phyloP scores from a whole-genome alignment of 1,284 basidiomycete genomes.

The Tremellales sp. region DNA sequence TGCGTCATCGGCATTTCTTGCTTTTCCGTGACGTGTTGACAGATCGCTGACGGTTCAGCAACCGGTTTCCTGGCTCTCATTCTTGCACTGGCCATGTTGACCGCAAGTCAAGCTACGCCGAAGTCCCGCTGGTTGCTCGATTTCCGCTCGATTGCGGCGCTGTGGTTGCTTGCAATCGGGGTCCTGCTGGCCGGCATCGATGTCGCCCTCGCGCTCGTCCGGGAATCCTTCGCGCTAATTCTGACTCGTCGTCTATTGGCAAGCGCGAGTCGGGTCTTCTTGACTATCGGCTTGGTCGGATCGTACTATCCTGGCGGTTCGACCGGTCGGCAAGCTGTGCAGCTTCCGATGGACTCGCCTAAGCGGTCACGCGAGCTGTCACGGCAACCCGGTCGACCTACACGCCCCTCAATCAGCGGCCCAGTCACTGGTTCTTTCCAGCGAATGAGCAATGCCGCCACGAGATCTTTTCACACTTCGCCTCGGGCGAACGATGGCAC shows the following conservation, averaged over 20 bases:
- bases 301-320: background rate
- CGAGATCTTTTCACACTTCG: too few species aligned
- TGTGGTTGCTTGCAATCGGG: background rate
- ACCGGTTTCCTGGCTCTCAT: background rate
- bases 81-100: too few species aligned
- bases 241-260: slow-evolving; percentile 2
- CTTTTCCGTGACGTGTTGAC: background rate
- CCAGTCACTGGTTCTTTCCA: too few species aligned
- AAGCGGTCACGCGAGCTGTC: background rate
- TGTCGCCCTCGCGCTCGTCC: slow-evolving; percentile 4
- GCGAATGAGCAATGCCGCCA: too few species aligned
- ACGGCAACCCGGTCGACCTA: too few species aligned
- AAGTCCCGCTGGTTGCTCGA: background rate
- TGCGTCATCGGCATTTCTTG: background rate
- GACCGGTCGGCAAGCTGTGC: too few species aligned
- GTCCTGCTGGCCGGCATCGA: slow-evolving; percentile 1
- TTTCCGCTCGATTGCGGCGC: slow-evolving; percentile 2
- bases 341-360: too few species aligned
- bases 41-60: background rate
- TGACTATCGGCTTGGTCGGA: background rate
- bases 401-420: too few species aligned
- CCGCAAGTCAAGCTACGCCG: background rate
- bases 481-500: too few species aligned
- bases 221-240: slow-evolving; percentile 5
- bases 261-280: background rate